Base-by-base conservation (phyloP, 768 basidiomycete genomes). In the Mycena albidolilacea region DNA sequence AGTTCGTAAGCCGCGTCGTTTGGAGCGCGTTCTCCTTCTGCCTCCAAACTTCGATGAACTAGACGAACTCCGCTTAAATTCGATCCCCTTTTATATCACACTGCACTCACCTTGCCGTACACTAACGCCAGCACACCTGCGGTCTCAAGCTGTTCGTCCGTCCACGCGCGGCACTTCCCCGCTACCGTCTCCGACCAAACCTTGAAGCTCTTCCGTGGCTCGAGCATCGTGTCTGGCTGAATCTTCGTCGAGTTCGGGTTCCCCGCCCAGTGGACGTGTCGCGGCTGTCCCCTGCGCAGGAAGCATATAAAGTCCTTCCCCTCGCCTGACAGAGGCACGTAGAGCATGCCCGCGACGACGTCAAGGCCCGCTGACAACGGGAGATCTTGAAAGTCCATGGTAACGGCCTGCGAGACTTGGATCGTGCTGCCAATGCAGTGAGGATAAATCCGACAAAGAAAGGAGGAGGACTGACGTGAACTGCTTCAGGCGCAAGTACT, bases 41-140 rank as follows among this genome's bases (percentile, higher is more conserved):
- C 73, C 94, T 82, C 94, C 94, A 95, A 8, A 95, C 94, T 77
- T 93, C 92, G 73, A 95, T 95, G 84, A 95, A 95, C 89, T 92
- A 69, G 17, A 69, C 9, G 23, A 50, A 15, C 44, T 65, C 23
- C 38, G 61, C 23, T 38, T 21, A 35, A 67, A 23, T 19, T 30
- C 48, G 19, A 48, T 15, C 3, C 23, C 12, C 7, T 21, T 12
- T 39, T 41, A 63, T 44, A 52, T 17, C 12, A 1, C 15, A 64
- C 21, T n/a, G 37, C 67, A 77, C 81, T 17, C 60, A 89, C 90
- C 85, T 92, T 92, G 50, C 92, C 92, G 77, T 95, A 95, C 7
- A 95, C 92, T 30, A 95, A 81, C 7, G 93, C 91, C 17, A 95
- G 82, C 12, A 95, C 93, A 46, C 91, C 91, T 2, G 93, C 94